Percentiles rank a stretch among this genome's conserved stretches.
phyloP scores from a whole-genome alignment of 495 filamentous ascomycete genomes.

The Talaromyces proteolyticus region DNA sequence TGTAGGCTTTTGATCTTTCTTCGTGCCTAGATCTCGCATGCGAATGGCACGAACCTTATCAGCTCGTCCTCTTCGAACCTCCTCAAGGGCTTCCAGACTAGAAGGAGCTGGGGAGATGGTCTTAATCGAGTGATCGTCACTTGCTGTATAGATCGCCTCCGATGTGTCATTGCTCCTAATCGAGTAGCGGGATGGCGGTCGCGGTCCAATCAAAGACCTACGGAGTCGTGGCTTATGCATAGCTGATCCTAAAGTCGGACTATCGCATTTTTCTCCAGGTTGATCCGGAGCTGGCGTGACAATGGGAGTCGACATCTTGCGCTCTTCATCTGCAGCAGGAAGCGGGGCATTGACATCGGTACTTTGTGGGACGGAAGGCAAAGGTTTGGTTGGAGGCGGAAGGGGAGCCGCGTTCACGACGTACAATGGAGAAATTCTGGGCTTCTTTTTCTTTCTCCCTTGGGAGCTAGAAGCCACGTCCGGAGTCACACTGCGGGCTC shows the following conservation, averaged over 20 bases:
- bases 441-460: conserved; percentile 1
- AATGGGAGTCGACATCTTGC: background rate
- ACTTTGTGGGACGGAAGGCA: conserved; percentile 4
- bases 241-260: conserved; percentile 1
- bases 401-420: conserved; percentile 7
- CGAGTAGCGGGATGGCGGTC: background rate
- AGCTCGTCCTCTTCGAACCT: conserved; percentile 12
- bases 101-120: background rate
- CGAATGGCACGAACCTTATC: conserved; percentile 19
- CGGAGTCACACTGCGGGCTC: conserved; percentile 4
- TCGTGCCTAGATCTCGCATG: conserved; percentile 15
- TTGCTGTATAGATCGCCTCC: background rate
- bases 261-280: conserved; percentile 1
- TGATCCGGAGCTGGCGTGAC: background rate
- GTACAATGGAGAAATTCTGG: background rate
- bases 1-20: background rate
- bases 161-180: conserved; percentile 1
- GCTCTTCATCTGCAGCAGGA: background rate
- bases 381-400: conserved; percentile 5
- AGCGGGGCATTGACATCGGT: background rate
- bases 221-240: background rate
- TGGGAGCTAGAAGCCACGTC: background rate
- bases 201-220: conserved; percentile 4
- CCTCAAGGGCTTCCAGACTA: conserved; percentile 6
- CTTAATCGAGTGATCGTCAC: background rate